A percentile compares a stretch with the other conserved stretches of the same genome.
Conservation (phyloP, 768 basidiomycete species). For the Dentipellis fragilis region DNA sequence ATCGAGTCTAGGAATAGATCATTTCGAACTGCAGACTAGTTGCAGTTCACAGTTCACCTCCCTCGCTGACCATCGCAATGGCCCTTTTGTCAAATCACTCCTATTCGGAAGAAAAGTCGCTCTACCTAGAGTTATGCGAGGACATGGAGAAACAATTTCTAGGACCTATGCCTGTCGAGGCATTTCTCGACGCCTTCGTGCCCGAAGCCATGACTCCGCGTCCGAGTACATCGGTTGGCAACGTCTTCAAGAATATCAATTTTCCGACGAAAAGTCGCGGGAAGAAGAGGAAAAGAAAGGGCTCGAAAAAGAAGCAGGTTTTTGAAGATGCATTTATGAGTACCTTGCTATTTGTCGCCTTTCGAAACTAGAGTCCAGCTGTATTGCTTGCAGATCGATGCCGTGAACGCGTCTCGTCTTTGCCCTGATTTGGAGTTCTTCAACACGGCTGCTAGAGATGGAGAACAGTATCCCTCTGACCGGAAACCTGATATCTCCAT, state of each 20-base stretch:
- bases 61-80: too few relatives aligned
- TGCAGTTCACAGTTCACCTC: too few relatives aligned
- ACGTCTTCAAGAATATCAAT: not conserved
- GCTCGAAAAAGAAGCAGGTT: too few relatives aligned
- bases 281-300: not conserved
- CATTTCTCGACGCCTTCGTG: not conserved
- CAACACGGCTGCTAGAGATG: not conserved
- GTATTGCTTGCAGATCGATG: not conserved
- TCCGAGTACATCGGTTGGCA: too few relatives aligned
- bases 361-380: too few relatives aligned
- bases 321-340: not conserved
- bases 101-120: not conserved
- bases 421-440: not conserved
- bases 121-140: not conserved
- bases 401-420: not conserved
- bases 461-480: not conserved
- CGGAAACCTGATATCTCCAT: not conserved
- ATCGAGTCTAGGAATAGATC: too few relatives aligned
- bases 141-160: slow-evolving; percentile 38
- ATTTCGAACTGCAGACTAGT: too few relatives aligned
- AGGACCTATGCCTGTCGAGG: not conserved
- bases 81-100: too few relatives aligned
- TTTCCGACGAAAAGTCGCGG: not conserved
- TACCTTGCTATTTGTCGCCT: not conserved
- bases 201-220: too few relatives aligned